A percentile compares a stretch with the other conserved stretches of the same genome.
Conservation (phyloP, 2,329 filamentous ascomycete genomes). For the Fusarium algeriense region DNA sequence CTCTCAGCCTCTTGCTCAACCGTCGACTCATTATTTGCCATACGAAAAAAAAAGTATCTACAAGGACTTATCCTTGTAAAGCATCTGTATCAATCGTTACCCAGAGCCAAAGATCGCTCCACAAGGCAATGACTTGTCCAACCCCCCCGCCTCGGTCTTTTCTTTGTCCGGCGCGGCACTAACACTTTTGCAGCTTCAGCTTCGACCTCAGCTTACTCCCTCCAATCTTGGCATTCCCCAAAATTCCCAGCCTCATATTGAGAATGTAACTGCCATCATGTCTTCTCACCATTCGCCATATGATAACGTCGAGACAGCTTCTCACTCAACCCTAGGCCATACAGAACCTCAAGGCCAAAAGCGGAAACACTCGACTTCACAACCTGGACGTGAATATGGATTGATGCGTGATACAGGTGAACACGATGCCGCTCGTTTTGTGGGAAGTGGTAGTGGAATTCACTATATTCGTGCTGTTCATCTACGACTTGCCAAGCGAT, state of each 20-base stretch:
- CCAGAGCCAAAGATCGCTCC: background rate
- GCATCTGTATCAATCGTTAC: background rate
- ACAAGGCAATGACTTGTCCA: conserved; percentile 1
- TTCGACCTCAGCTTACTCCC: background rate
- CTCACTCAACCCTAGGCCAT: conserved; percentile 42
- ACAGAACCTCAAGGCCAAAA: conserved; percentile 42
- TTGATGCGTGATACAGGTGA: conserved; percentile 64
- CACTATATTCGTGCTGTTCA: conserved; percentile 69
- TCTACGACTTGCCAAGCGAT: conserved; percentile 55
- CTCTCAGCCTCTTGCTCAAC: conserved; percentile 24
- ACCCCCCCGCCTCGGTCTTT: conserved; percentile 48
- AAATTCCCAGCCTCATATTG: accelerated
- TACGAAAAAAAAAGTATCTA: conserved; percentile 16
- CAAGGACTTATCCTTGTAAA: conserved; percentile 7
- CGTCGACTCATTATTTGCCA: conserved; percentile 27
- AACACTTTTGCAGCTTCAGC: conserved; percentile 5
- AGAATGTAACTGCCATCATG: conserved; percentile 30
- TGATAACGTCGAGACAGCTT: conserved; percentile 46
- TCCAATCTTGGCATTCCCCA: background rate
- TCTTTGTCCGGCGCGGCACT: conserved; percentile 44
- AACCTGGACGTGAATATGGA: conserved; percentile 50
- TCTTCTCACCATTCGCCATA: conserved; percentile 49
- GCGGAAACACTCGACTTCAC: conserved; percentile 48
- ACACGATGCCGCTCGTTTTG: conserved; percentile 63
- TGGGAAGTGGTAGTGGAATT: conserved; percentile 70